These are phyloP conservation scores for Yarrowia yakushimensis DNA, from an alignment of 805 yeast genomes.

Conservation along the genomic window DNA sequence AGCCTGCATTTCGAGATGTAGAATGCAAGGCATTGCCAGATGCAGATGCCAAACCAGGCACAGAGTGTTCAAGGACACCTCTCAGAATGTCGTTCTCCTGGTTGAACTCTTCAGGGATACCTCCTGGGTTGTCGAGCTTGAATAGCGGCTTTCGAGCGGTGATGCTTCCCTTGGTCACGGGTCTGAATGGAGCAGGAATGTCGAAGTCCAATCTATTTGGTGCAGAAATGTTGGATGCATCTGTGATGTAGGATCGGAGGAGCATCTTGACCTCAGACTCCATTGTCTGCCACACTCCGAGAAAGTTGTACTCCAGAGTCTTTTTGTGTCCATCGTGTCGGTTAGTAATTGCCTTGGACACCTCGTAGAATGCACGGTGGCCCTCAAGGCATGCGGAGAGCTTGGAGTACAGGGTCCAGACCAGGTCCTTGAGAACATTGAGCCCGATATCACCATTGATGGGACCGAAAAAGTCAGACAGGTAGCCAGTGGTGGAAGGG, in stretches of 20 bases:
- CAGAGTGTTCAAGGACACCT: conserved; percentile 53
- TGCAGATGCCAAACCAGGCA: conserved; percentile 58
- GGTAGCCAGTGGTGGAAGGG: not conserved
- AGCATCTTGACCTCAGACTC: conserved; percentile 43
- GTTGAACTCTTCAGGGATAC: conserved; percentile 30
- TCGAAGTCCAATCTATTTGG: conserved; percentile 12
- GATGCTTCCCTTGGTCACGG: conserved; percentile 35
- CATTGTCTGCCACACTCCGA: conserved; percentile 46
- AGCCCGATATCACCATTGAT: conserved; percentile 46
- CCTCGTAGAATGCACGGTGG: conserved; percentile 62
- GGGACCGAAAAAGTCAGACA: conserved; percentile 13
- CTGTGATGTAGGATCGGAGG: conserved; percentile 40
- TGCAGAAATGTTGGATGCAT: conserved; percentile 23
- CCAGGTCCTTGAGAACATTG: conserved; percentile 62
- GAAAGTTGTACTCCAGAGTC: conserved; percentile 38
- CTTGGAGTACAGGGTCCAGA: conserved; percentile 65
- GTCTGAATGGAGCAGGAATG: conserved; percentile 17
- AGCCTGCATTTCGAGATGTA: conserved; percentile 37
- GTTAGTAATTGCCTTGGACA: conserved; percentile 36
- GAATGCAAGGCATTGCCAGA: conserved; percentile 38
- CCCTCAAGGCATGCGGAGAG: conserved; percentile 62
- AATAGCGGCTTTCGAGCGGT: conserved; percentile 28
- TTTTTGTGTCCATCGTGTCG: conserved; percentile 27
- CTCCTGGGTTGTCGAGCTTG: conserved; percentile 37
- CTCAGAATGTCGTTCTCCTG: conserved; percentile 42